phyloP scores from a whole-genome alignment of 2,329 filamentous ascomycete genomes.

The Epicoccum sorghinum region DNA sequence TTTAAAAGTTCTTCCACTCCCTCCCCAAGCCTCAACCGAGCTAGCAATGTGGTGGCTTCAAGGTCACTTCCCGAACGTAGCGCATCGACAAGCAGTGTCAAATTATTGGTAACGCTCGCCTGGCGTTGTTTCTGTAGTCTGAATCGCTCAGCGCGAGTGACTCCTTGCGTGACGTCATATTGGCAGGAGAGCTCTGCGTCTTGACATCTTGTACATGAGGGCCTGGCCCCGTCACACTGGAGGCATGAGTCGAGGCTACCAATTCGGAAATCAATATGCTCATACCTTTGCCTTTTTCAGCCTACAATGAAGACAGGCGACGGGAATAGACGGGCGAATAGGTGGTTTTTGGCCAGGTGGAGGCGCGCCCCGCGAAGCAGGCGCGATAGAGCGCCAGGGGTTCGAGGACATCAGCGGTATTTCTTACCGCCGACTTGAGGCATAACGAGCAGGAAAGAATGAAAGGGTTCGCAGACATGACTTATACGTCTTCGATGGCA shows the following conservation, averaged over 20 bases:
- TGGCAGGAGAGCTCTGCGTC: not conserved
- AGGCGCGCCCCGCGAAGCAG: not conserved
- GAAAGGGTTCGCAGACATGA: no score
- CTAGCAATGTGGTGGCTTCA: not conserved
- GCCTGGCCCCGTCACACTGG: not conserved
- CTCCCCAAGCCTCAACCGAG: conserved; percentile 2
- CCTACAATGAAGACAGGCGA: not conserved
- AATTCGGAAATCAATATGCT: no score
- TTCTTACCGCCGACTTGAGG: not conserved
- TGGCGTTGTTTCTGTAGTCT: not conserved
- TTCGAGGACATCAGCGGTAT: not conserved
- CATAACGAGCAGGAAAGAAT: no score
- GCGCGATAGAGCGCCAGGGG: not conserved
- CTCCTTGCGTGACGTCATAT: not conserved
- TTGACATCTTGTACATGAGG: not conserved
- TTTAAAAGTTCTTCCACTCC: not conserved
- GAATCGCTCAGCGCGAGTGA: not conserved
- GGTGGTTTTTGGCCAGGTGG: not conserved
- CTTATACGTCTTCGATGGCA: no score
- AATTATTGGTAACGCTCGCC: not conserved
- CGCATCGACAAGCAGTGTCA: not conserved
- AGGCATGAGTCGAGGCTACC: not conserved
- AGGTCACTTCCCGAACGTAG: not conserved
- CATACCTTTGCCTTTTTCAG: not conserved
- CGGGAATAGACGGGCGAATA: not conserved